These are phyloP conservation scores for Symmetrospora coprosmae DNA, from an alignment of 768 basidiomycete genomes.

Conservation along the genomic window DNA sequence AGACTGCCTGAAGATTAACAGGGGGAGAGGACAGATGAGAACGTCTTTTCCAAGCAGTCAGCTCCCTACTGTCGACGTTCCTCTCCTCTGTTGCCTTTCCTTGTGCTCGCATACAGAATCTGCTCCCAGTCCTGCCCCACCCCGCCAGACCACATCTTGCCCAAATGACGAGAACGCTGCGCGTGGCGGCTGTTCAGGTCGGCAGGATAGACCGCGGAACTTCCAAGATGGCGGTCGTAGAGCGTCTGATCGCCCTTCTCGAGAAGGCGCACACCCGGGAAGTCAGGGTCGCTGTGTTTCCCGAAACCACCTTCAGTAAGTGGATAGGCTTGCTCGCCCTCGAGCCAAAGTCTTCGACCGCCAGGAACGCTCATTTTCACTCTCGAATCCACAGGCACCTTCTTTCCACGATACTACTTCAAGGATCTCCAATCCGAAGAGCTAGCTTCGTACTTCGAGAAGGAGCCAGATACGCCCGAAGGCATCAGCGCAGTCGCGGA, in stretches of 20 bases:
- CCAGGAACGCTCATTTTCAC: conserved; percentile 31
- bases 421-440: conserved; percentile 29
- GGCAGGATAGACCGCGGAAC: conserved; percentile 35
- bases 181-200: conserved; percentile 36
- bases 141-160: too few species aligned
- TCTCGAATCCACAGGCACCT: conserved; percentile 29
- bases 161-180: conserved; percentile 35
- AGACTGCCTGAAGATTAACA: too few species aligned
- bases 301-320: conserved; percentile 25
- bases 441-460: conserved; percentile 33
- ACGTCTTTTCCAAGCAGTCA: too few species aligned
- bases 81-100: too few species aligned
- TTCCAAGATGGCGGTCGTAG: conserved; percentile 28
- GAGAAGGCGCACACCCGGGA: neutral
- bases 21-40: too few species aligned
- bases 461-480: conserved; percentile 24
- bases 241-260: conserved; percentile 32
- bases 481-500: conserved; percentile 28
- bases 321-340: neutral
- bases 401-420: conserved; percentile 36
- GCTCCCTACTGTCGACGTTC: too few species aligned
- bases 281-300: neutral
- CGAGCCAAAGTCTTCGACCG: conserved; percentile 22
- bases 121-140: too few species aligned
- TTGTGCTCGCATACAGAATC: too few species aligned